Percentiles rank a stretch among this genome's conserved stretches.
These are phyloP conservation scores for Umbellularia californica DNA, from an alignment of 164 flowering plant genomes.

Conservation along the genomic window DNA sequence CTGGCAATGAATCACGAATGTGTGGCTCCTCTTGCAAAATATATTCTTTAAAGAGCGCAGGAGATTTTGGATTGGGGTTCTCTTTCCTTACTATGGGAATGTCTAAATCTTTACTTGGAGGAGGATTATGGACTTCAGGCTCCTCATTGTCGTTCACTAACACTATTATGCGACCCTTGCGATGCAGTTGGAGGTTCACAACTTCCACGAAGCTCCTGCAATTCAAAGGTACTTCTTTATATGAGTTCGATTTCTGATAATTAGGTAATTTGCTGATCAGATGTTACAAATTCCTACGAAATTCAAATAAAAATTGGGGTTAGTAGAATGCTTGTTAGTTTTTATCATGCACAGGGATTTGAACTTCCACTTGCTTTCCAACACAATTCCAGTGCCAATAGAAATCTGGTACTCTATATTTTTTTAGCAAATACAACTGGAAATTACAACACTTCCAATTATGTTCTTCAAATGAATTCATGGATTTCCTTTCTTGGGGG, in stretches of 20 bases:
- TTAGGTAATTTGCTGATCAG: too few species aligned
- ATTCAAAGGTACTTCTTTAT: slow-evolving; percentile 1
- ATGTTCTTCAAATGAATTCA: too few species aligned
- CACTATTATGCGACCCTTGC: slow-evolving; percentile 19
- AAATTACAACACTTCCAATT: too few species aligned
- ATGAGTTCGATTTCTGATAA: background rate
- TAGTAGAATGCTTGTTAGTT: too few species aligned
- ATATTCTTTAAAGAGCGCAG: background rate
- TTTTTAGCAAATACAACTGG: too few species aligned
- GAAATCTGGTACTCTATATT: too few species aligned
- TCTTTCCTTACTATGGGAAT: background rate
- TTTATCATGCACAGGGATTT: too few species aligned
- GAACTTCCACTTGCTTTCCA: too few species aligned
- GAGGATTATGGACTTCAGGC: slow-evolving; percentile 9
- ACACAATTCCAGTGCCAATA: too few species aligned
- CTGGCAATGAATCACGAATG: background rate
- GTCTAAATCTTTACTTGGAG: background rate
- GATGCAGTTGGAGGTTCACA: slow-evolving; percentile 11
- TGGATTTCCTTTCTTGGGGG: too few species aligned
- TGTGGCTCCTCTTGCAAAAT: background rate
- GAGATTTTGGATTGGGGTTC: background rate
- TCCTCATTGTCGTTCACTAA: slow-evolving; percentile 27
- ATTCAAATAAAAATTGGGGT: too few species aligned
- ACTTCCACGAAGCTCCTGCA: slow-evolving; percentile 34
- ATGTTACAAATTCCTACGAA: too few species aligned